Evolutionary conservation across 83 land plant genomes (phyloP), one percentile per base, ranked within the genome.

Genomic region (Picea abies): DNA sequence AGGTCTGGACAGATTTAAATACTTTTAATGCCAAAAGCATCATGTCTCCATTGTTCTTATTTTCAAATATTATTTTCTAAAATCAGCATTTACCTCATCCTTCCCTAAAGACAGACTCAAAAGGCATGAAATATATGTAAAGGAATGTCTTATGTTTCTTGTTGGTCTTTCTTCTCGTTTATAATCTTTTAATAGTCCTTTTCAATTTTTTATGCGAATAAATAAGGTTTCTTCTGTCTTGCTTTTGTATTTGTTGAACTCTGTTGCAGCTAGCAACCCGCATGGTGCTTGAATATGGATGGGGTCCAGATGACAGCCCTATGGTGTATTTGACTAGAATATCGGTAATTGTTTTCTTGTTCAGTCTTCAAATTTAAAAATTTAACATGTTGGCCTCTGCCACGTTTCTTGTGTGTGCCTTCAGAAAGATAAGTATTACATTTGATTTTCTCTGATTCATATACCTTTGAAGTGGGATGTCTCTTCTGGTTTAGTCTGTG

Each of bases 201-300:
- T 32, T 2, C 15, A 23, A 73, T 9, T 23, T 72, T 72, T 29
- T 35, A 39, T 35, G 12, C 56, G 12, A 52, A 52, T 12, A 2
- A 1, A 52, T 52, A 52, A 52, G 12, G 14, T 52, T 10, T 52
- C 12, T 52, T 52, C 12, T 10, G 56, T 52, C 10, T 52, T 52
- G 14, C 56, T 10, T 52, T 10, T 52, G 14, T 52, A 52, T 52
- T 12, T 52, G 56, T 52, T 52, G 56, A 52, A 52, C 11, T 49
- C 12, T 52, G 56, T 58, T 63, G 61, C 93, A 97, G 98, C 92
- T 96, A 84, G 98, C 98, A 7, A 89, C 96, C 6, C 71, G 84
- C 60, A 97, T 97, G 99, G 98, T 97, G 75, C 81, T 96, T 89
- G 90, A 97, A 84, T 94, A 88, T 87, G 99, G 99, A 12, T 97